A percentile compares a stretch with the other conserved stretches of the same genome.
phyloP scores from a whole-genome alignment of 2,329 filamentous ascomycete species.

The Colletotrichum eremochloae region DNA sequence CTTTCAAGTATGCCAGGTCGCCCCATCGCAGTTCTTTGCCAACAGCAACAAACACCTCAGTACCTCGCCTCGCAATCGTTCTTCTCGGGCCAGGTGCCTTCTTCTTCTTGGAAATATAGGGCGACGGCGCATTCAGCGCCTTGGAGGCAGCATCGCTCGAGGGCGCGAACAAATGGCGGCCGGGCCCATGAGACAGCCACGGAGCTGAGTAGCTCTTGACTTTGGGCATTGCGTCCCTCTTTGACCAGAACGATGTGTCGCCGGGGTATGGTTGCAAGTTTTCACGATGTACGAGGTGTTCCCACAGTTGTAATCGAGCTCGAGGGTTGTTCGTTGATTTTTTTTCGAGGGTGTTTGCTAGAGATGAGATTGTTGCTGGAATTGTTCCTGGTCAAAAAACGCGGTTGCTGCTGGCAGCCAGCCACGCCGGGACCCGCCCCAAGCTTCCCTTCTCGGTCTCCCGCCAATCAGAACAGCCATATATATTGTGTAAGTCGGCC shows the following conservation, averaged over 20 bases:
- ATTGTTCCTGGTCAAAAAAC: slow-evolving; percentile 29
- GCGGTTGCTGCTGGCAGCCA: slow-evolving; percentile 35
- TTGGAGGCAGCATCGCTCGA: slow-evolving; percentile 52
- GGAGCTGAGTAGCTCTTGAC: slow-evolving; percentile 87
- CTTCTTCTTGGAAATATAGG: slow-evolving; percentile 60
- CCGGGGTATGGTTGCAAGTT: slow-evolving; percentile 1
- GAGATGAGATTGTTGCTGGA: not conserved
- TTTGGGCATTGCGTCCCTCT: slow-evolving; percentile 77
- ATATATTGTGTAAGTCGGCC: slow-evolving; percentile 4
- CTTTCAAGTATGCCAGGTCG: slow-evolving; percentile 85
- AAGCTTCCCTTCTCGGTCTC: slow-evolving; percentile 30
- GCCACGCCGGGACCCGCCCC: slow-evolving; percentile 33
- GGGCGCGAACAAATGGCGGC: slow-evolving; percentile 80
- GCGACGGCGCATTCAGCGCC: slow-evolving; percentile 48
- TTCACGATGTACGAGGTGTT: not conserved
- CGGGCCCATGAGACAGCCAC: slow-evolving; percentile 86
- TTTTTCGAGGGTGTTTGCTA: slow-evolving; percentile 2
- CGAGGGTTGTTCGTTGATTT: slow-evolving; percentile 1
- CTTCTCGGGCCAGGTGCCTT: slow-evolving; percentile 64
- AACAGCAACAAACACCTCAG: slow-evolving; percentile 89
- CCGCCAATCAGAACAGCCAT: slow-evolving; percentile 9
- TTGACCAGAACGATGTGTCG: not conserved
- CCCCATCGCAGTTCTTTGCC: slow-evolving; percentile 95
- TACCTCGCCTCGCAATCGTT: slow-evolving; percentile 84
- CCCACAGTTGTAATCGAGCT: not conserved